These are phyloP conservation scores for Didymella sp. DNA, from an alignment of 2,329 filamentous ascomycete species.

Conservation along the genomic window DNA sequence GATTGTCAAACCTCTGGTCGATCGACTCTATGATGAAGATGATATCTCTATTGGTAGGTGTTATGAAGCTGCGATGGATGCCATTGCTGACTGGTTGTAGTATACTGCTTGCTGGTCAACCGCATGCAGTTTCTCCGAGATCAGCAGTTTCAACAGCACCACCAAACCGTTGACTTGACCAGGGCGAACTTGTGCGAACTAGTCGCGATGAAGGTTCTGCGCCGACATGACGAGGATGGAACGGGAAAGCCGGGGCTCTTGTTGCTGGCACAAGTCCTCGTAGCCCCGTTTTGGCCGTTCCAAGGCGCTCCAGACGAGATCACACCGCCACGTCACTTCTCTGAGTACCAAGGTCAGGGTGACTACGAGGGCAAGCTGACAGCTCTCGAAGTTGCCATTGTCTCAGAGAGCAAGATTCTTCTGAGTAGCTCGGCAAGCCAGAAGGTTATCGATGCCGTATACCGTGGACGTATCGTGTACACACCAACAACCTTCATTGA, in stretches of 20 bases:
- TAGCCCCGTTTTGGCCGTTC: slow-evolving; percentile 85
- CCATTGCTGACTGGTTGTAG: slow-evolving; percentile 49
- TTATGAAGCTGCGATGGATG: background rate
- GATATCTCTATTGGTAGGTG: slow-evolving; percentile 76
- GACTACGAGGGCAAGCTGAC: slow-evolving; percentile 69
- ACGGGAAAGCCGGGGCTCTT: slow-evolving; percentile 73
- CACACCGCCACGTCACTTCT: slow-evolving; percentile 61
- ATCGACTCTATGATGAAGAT: slow-evolving; percentile 78
- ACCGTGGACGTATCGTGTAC: slow-evolving; percentile 80
- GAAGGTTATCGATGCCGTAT: slow-evolving; percentile 82
- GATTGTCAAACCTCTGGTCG: slow-evolving; percentile 81
- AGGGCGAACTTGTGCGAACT: slow-evolving; percentile 80
- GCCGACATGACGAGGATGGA: slow-evolving; percentile 80
- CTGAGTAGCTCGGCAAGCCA: slow-evolving; percentile 79
- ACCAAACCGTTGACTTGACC: slow-evolving; percentile 81
- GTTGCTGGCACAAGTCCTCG: slow-evolving; percentile 77
- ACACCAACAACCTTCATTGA: slow-evolving; percentile 83
- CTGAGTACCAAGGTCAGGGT: slow-evolving; percentile 55
- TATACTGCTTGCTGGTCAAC: slow-evolving; percentile 85
- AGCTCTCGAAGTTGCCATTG: slow-evolving; percentile 81
- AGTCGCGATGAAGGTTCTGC: slow-evolving; percentile 77
- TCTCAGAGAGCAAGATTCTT: slow-evolving; percentile 81
- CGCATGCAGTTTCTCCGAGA: slow-evolving; percentile 79
- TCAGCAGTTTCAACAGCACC: slow-evolving; percentile 75
- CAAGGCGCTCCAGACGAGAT: slow-evolving; percentile 78